These are phyloP conservation scores for Beauveria scarabaeidicola DNA, from an alignment of 2,329 filamentous ascomycete species.

Conservation along the genomic window DNA sequence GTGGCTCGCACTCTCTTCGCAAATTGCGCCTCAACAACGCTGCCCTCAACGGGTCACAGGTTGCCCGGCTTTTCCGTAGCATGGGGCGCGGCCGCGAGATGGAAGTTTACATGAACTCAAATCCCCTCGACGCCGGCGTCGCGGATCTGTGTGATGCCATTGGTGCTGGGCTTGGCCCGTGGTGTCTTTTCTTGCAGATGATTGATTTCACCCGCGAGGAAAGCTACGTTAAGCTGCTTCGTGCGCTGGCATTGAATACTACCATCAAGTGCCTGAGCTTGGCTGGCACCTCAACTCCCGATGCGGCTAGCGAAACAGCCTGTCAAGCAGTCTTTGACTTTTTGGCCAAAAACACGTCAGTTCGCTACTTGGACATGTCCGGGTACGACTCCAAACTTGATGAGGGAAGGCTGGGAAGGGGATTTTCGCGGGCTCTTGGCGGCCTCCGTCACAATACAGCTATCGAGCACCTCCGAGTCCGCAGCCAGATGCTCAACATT, in stretches of 20 bases:
- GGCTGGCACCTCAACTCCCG: conserved; percentile 43
- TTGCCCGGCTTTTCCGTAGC: conserved; percentile 41
- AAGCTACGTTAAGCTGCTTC: conserved; percentile 43
- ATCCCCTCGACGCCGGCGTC: conserved; percentile 44
- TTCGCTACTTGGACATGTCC: conserved; percentile 48
- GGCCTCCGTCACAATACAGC: conserved; percentile 37
- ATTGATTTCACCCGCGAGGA: conserved; percentile 45
- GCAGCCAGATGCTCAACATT: conserved; percentile 46
- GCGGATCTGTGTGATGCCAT: conserved; percentile 42
- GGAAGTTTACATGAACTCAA: conserved; percentile 41
- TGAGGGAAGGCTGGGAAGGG: conserved; percentile 45
- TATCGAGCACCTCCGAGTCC: conserved; percentile 43
- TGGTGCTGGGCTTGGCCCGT: conserved; percentile 37
- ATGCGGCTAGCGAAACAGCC: conserved; percentile 37
- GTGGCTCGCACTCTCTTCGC: conserved; percentile 32
- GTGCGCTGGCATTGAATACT: conserved; percentile 40
- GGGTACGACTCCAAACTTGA: conserved; percentile 50
- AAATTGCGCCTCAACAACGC: conserved; percentile 43
- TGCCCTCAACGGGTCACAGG: conserved; percentile 40
- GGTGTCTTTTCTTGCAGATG: conserved; percentile 46
- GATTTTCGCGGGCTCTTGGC: conserved; percentile 41
- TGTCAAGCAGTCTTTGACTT: conserved; percentile 41
- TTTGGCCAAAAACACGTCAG: conserved; percentile 40
- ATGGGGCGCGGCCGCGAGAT: conserved; percentile 41
- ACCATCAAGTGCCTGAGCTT: conserved; percentile 45